These are phyloP conservation scores for Rhodotorula paludigena DNA, from an alignment of 768 basidiomycete genomes.

Conservation along the genomic window DNA sequence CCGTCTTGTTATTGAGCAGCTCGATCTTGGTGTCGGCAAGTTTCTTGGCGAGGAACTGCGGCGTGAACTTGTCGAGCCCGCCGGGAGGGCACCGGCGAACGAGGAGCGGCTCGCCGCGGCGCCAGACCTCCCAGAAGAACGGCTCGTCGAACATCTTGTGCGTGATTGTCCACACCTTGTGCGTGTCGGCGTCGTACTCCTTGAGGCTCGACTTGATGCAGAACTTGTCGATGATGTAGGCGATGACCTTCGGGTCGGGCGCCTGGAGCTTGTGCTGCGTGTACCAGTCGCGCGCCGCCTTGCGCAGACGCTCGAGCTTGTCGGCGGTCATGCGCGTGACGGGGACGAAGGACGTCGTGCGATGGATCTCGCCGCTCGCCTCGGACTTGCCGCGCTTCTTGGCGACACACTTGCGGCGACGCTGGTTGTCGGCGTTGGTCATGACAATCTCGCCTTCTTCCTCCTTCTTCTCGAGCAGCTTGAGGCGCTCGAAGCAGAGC, in stretches of 20 bases:
- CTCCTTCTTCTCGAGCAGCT: constrained; percentile 12
- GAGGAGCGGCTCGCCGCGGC: constrained; percentile 15
- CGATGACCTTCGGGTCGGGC: constrained; percentile 3
- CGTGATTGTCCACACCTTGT: constrained; percentile 7
- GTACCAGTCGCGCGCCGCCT: constrained; percentile 2
- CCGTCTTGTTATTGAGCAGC: constrained; percentile 18
- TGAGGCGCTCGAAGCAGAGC: constrained; percentile 10
- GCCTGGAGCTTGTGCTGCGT: constrained; percentile 1
- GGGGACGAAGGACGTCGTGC: constrained; percentile 4
- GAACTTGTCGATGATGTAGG: constrained; percentile 13
- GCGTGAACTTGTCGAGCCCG: constrained; percentile 18
- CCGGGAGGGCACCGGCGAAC: constrained; percentile 9
- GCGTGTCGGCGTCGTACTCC: constrained; percentile 16
- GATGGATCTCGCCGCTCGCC: constrained; percentile 2
- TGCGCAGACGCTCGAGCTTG: constrained; percentile 9
- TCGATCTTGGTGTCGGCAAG: constrained; percentile 6
- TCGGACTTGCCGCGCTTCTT: constrained; percentile 24
- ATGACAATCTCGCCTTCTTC: no score
- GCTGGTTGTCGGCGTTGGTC: constrained; percentile 10
- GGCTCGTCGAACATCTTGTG: constrained; percentile 9
- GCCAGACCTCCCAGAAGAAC: constrained; percentile 32
- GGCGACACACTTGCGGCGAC: constrained; percentile 32
- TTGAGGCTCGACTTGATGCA: not conserved
- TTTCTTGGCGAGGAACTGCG: constrained; percentile 2
- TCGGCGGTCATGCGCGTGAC: constrained; percentile 4